Evolutionary conservation across 108 stramenopile genomes (phyloP), one percentile per base, ranked within the genome.

Genomic region (Skeletonema grethae): DNA sequence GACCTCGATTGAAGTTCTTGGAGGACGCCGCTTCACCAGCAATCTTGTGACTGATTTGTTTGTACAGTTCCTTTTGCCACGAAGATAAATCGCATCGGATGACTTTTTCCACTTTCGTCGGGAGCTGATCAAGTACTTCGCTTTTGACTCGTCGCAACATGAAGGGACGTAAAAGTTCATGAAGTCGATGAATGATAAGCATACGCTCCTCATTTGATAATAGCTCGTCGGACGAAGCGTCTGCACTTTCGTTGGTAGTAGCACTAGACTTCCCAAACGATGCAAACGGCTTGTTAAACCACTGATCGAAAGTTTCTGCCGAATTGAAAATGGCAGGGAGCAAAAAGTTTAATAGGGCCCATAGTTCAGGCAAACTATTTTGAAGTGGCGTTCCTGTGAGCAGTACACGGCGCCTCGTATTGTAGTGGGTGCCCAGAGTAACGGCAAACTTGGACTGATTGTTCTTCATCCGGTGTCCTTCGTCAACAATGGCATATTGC

Each of bases 351-450:
- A 99, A 81, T 72, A 99, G 63, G 1, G 96, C 95, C 96, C 96
- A 99, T 16, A 99, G 68, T 81, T 98, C 97, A 63, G 94, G 95
- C 12, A 97, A 80, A 70, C 93, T 96, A 79, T 97, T 98, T 76
- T 99, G 99, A 31, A 99, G 85, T 3, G 99, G 99, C 7, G 99
- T 99, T 66, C 99, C 99, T 0, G 99, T 99, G 31, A 99, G 83
- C 32, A 99, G 85, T 24, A 99, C 80, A 7, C 97, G 90, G 70
- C 97, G 91, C 20, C 83, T 75, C 34, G 97, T 94, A 12, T 88
- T 84, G 70, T 98, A 88, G 30, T 76, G 84, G 15, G 96, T 84
- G 15, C 98, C 95, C 68, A 97, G 97, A 73, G 97, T 97, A 9
- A 98, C 98, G 18, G 97, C 97, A 81, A 96, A 95, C 80, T 92